Evolutionary conservation across 371 early-diverging fungal genomes (phyloP).

Genomic region (Thermomucor indicae-seudaticae): DNA sequence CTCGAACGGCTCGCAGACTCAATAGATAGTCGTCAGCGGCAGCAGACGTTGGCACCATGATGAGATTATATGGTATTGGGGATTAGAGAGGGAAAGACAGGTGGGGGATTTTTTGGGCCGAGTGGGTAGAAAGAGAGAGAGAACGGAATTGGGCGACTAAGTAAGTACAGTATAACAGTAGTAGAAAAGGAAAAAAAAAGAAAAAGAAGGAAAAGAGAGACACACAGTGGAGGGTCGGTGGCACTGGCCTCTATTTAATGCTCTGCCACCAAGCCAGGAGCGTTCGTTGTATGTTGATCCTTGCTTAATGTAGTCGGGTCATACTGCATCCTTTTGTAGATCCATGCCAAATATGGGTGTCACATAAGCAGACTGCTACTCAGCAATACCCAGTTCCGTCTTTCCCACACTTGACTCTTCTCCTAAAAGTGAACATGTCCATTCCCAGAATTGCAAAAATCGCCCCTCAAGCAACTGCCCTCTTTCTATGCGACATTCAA

Average conservation of each 20-base stretch:
- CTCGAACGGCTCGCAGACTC: slow-evolving; percentile 75
- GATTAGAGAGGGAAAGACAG: too few relatives aligned
- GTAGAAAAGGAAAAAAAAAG: neutral
- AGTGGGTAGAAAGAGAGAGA: too few relatives aligned
- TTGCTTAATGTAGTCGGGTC: too few relatives aligned
- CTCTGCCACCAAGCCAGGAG: neutral
- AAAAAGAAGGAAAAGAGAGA: neutral
- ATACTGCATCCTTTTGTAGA: too few relatives aligned
- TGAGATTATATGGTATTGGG: slow-evolving; percentile 6
- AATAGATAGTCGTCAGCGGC: slow-evolving; percentile 49
- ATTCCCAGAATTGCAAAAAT: slow-evolving; percentile 32
- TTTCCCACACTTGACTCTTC: too few relatives aligned
- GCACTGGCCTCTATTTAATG: neutral
- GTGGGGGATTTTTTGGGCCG: too few relatives aligned
- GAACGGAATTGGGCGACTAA: too few relatives aligned
- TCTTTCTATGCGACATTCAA: slow-evolving; percentile 94
- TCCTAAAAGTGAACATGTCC: too few relatives aligned
- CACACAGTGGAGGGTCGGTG: neutral
- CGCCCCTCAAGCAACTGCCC: slow-evolving; percentile 67
- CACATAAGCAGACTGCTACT: too few relatives aligned
- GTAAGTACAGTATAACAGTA: too few relatives aligned
- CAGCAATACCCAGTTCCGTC: too few relatives aligned
- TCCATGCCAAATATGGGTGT: too few relatives aligned
- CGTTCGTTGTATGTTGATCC: neutral
- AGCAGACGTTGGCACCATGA: slow-evolving; percentile 25